phyloP scores from a whole-genome alignment of 1,284 basidiomycete species.

The Ceratobasidium sp. region DNA sequence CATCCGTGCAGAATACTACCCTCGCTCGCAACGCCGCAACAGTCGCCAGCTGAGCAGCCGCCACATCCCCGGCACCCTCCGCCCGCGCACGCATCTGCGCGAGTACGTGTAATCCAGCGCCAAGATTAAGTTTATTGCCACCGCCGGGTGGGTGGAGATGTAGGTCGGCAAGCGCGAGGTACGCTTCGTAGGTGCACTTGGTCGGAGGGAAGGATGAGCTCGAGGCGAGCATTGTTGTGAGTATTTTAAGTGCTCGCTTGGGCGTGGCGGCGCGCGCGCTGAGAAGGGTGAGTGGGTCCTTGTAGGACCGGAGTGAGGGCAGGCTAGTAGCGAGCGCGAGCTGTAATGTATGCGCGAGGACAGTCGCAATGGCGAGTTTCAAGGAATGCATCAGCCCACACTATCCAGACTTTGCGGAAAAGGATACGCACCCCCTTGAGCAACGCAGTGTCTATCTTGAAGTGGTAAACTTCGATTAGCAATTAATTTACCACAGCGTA shows the following conservation, averaged over 20 bases:
- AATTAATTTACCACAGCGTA: neutral
- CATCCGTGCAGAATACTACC: constrained; percentile 17
- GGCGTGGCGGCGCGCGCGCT: constrained; percentile 34
- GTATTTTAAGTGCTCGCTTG: constrained; percentile 32
- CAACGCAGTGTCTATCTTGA: constrained; percentile 65
- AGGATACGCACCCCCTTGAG: constrained; percentile 62
- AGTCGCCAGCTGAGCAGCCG: neutral
- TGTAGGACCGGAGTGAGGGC: constrained; percentile 32
- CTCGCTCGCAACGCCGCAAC: constrained; percentile 19
- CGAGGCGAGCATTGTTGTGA: constrained; percentile 14
- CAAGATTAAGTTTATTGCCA: constrained; percentile 27
- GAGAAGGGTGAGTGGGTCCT: constrained; percentile 29
- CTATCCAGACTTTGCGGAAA: neutral
- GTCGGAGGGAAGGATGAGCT: constrained; percentile 13
- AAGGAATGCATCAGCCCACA: neutral
- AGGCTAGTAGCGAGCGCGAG: constrained; percentile 62
- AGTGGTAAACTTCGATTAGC: neutral
- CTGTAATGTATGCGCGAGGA: constrained; percentile 56
- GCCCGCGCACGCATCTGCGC: constrained; percentile 27
- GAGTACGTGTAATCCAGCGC: constrained; percentile 27
- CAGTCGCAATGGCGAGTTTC: neutral
- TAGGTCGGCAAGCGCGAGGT: constrained; percentile 35
- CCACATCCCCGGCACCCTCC: neutral
- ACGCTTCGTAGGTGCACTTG: constrained; percentile 36
- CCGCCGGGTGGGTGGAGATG: constrained; percentile 8